Conservation (phyloP, 2,329 filamentous ascomycete genomes). For the Plectosphaerella plurivora region DNA sequence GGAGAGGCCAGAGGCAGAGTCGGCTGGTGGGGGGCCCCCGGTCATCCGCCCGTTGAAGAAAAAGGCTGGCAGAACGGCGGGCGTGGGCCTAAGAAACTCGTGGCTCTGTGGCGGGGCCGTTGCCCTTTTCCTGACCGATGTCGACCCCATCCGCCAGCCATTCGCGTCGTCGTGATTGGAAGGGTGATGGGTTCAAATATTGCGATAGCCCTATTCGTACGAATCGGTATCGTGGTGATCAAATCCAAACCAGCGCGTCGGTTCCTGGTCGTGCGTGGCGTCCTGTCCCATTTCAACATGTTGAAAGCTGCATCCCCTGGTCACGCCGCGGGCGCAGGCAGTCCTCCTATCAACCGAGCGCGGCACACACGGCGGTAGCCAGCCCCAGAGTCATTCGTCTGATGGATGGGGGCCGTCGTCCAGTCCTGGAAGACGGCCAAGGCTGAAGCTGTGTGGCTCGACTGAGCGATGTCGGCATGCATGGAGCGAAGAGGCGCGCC, state of each 20-base stretch:
- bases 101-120: background rate
- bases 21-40: background rate
- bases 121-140: background rate
- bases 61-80: too few species aligned
- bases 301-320: too few species aligned
- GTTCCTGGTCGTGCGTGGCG: background rate
- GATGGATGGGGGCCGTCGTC: too few species aligned
- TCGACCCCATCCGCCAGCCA: too few species aligned
- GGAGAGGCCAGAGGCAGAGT: conserved; percentile 7
- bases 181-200: background rate
- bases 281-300: background rate
- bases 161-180: background rate
- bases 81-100: too few species aligned
- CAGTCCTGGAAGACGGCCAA: too few species aligned
- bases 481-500: background rate
- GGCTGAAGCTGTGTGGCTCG: background rate
- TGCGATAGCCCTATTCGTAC: background rate
- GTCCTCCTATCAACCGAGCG: background rate
- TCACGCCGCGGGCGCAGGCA: too few species aligned
- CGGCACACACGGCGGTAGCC: background rate
- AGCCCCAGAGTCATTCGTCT: background rate
- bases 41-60: too few species aligned
- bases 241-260: background rate
- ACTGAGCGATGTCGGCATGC: background rate
- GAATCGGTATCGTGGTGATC: background rate